Evolutionary conservation across 139 green algal species (phyloP).

Genomic region (Tetradesmus obliquus): DNA sequence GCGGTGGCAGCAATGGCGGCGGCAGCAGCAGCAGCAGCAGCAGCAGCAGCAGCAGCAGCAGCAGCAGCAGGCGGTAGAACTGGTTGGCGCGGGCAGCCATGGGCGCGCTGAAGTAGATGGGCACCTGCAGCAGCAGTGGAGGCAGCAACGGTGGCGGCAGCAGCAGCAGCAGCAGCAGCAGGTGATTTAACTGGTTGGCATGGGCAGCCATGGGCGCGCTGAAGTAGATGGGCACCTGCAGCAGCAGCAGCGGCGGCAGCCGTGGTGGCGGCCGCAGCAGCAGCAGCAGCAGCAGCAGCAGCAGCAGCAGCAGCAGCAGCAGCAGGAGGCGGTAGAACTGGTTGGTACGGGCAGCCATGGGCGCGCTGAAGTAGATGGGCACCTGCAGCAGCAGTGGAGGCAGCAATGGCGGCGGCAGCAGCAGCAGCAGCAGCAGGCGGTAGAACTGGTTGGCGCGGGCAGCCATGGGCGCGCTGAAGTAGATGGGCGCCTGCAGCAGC

Average conservation of each 20-base stretch:
- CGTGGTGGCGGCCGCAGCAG: background rate
- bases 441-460: background rate
- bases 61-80: background rate
- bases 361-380: conserved; percentile 73
- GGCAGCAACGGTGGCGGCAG: background rate
- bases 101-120: background rate
- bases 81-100: too few relatives aligned
- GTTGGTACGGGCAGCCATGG: conserved; percentile 71
- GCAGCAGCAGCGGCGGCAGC: background rate
- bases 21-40: background rate
- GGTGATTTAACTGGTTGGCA: conserved; percentile 59
- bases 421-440: background rate
- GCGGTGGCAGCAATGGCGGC: background rate
- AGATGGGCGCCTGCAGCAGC: background rate
- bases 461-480: background rate
- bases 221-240: conserved; percentile 75
- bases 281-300: background rate
- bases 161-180: conserved; percentile 29
- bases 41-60: background rate
- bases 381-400: conserved; percentile 40
- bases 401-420: background rate
- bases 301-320: background rate
- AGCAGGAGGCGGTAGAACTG: conserved; percentile 70
- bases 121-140: background rate
- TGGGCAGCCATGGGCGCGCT: conserved; percentile 65